phyloP scores from a whole-genome alignment of 768 basidiomycete genomes.

The Harrya chromipes region DNA sequence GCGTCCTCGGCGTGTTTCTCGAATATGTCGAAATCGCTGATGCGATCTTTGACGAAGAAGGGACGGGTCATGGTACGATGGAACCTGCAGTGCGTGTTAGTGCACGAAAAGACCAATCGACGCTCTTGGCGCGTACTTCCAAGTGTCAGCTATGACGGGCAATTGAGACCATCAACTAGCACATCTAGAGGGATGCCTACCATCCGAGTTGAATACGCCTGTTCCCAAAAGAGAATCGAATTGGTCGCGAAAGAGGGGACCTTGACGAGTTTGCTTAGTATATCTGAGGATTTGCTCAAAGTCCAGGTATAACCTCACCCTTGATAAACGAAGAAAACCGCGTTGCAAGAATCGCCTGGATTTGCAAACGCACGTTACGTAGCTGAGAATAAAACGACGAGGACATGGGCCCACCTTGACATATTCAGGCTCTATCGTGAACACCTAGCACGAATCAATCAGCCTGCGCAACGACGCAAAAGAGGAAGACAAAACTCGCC shows the following conservation, averaged over 20 bases:
- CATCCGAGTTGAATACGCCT: slow-evolving; percentile 43
- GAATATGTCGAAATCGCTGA: slow-evolving; percentile 40
- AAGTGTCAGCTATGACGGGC: slow-evolving; percentile 27
- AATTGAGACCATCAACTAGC: background rate
- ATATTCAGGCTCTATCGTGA: slow-evolving; percentile 39
- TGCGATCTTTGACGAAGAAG: slow-evolving; percentile 40
- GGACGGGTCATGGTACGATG: slow-evolving; percentile 43
- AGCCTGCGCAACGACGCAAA: background rate
- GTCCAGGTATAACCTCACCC: slow-evolving; percentile 18
- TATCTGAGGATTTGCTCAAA: background rate
- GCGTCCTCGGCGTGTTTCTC: slow-evolving; percentile 35
- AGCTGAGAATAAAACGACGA: background rate
- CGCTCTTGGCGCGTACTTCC: slow-evolving; percentile 32
- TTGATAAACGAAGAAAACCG: slow-evolving; percentile 37
- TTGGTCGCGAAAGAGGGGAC: slow-evolving; percentile 23
- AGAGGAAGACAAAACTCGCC: slow-evolving; percentile 7
- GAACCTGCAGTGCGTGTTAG: slow-evolving; percentile 27
- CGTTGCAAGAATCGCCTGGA: slow-evolving; percentile 31
- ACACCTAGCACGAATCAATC: slow-evolving; percentile 24
- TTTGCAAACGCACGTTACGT: background rate
- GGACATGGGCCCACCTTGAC: slow-evolving; percentile 32
- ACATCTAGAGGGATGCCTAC: slow-evolving; percentile 7
- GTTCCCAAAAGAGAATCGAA: slow-evolving; percentile 32
- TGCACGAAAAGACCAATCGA: background rate
- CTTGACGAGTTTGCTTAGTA: slow-evolving; percentile 9